Percentiles rank a stretch among this genome's conserved stretches.
Evolutionary conservation across 108 stramenopile species (phyloP).

Genomic region (Pseudonitzschia multiseries): DNA sequence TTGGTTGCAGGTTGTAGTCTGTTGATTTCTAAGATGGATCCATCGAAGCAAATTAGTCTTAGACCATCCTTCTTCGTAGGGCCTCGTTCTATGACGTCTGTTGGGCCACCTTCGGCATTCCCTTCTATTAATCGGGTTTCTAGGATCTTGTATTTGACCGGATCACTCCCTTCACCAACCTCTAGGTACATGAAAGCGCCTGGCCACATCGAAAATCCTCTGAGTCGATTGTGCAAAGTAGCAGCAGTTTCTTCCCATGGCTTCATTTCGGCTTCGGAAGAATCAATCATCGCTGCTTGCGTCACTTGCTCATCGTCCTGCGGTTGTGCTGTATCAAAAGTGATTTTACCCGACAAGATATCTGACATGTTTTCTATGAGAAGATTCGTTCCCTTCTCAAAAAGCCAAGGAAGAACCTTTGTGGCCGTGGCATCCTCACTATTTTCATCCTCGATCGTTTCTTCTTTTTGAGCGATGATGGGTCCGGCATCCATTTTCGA

Average conservation of each 20-base stretch:
- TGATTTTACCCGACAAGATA: constrained; percentile 67
- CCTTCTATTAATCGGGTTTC: constrained; percentile 68
- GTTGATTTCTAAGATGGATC: constrained; percentile 86
- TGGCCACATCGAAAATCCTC: constrained; percentile 96
- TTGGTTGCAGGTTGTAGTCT: constrained; percentile 88
- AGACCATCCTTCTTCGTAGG: constrained; percentile 81
- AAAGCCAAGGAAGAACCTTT: constrained; percentile 82
- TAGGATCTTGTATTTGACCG: constrained; percentile 67
- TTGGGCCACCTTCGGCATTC: constrained; percentile 20
- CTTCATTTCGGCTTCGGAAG: constrained; percentile 68
- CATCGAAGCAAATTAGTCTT: constrained; percentile 85
- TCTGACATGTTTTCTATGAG: constrained; percentile 79
- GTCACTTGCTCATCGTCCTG: constrained; percentile 86
- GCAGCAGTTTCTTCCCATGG: constrained; percentile 70
- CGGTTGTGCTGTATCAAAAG: constrained; percentile 70
- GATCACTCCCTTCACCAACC: constrained; percentile 59
- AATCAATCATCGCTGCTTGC: constrained; percentile 84
- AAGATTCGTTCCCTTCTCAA: constrained; percentile 81
- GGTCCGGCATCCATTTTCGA: constrained; percentile 98
- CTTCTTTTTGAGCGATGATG: constrained; percentile 72
- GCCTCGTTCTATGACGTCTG: constrained; percentile 56
- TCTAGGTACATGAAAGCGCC: constrained; percentile 81
- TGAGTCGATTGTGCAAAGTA: constrained; percentile 80
- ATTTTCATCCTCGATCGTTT: constrained; percentile 47
- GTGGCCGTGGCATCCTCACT: constrained; percentile 81